Conservation (phyloP, 805 yeast species). For the Suhomyces tanzawaensis region DNA sequence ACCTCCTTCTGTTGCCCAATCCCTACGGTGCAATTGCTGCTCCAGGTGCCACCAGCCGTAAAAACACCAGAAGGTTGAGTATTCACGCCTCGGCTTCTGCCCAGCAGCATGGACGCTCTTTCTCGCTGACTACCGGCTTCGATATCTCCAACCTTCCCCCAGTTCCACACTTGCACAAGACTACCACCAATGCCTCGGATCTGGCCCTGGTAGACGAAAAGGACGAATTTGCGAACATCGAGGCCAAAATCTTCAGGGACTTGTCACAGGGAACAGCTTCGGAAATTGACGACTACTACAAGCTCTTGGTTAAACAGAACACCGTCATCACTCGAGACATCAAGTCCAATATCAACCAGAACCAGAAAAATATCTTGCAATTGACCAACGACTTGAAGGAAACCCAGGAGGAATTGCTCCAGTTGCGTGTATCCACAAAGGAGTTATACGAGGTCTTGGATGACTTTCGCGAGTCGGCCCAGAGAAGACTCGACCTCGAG, state of each 20-base stretch:
- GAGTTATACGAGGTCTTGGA: slow-evolving; percentile 59
- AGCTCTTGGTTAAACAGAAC: slow-evolving; percentile 49
- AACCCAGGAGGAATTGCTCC: slow-evolving; percentile 65
- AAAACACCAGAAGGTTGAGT: slow-evolving; percentile 29
- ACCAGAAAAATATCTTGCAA: slow-evolving; percentile 58
- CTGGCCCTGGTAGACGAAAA: slow-evolving; percentile 6
- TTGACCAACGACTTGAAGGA: slow-evolving; percentile 58
- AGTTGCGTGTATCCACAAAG: slow-evolving; percentile 56
- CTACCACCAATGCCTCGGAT: slow-evolving; percentile 6
- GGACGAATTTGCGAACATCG: slow-evolving; percentile 9
- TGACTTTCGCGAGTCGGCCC: slow-evolving; percentile 60
- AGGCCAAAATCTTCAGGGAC: slow-evolving; percentile 27
- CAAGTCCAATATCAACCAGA: slow-evolving; percentile 56
- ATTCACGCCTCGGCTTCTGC: slow-evolving; percentile 41
- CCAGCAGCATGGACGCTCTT: slow-evolving; percentile 25
- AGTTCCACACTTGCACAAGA: slow-evolving; percentile 20
- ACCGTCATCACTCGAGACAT: slow-evolving; percentile 54
- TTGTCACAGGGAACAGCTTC: slow-evolving; percentile 65
- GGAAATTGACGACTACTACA: slow-evolving; percentile 68
- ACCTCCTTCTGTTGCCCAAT: slow-evolving; percentile 13
- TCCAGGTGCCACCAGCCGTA: slow-evolving; percentile 11
- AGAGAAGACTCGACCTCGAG: slow-evolving; percentile 51
- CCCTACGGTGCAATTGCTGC: slow-evolving; percentile 10
- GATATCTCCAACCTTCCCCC: slow-evolving; percentile 31
- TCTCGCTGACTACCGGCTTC: slow-evolving; percentile 19